phyloP scores from a whole-genome alignment of 805 yeast species.

The Sugiyamaella floridensis region DNA sequence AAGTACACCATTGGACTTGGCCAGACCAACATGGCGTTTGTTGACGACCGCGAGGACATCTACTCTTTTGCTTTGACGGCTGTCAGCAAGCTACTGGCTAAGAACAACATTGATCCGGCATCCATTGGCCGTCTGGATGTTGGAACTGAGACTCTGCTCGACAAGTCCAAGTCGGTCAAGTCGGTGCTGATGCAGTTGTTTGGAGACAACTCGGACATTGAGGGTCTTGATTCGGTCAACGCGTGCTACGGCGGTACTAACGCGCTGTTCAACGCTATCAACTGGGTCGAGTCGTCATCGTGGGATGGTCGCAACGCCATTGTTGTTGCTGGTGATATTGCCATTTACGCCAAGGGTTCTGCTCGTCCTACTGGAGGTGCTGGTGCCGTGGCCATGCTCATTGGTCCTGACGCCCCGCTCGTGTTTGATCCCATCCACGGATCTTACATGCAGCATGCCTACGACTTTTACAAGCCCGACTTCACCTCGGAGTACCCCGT shows the following conservation, averaged over 20 bases:
- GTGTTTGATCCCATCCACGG: constrained; percentile 88
- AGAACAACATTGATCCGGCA: constrained; percentile 75
- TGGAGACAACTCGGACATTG: constrained; percentile 81
- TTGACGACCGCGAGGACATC: constrained; percentile 94
- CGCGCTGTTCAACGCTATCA: constrained; percentile 86
- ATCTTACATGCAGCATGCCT: constrained; percentile 91
- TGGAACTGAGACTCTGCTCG: constrained; percentile 95
- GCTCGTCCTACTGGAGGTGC: constrained; percentile 99
- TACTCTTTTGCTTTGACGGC: constrained; percentile 93
- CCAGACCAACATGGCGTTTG: constrained; percentile 96
- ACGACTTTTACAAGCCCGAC: constrained; percentile 97
- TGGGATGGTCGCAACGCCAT: constrained; percentile 99
- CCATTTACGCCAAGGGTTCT: constrained; percentile 92
- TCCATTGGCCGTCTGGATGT: constrained; percentile 92
- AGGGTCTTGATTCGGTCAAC: constrained; percentile 92
- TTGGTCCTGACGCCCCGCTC: constrained; percentile 97
- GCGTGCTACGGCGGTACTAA: constrained; percentile 99
- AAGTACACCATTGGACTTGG: constrained; percentile 98
- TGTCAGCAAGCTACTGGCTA: constrained; percentile 63
- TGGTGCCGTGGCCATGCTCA: constrained; percentile 87
- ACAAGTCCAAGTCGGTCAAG: constrained; percentile 95
- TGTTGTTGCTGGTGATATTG: constrained; percentile 96
- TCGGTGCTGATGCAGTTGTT: constrained; percentile 92
- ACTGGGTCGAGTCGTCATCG: constrained; percentile 91
- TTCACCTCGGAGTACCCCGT: constrained; percentile 93